Conservation (phyloP, 352 stramenopile genomes). For the Phytophthora vignae region DNA sequence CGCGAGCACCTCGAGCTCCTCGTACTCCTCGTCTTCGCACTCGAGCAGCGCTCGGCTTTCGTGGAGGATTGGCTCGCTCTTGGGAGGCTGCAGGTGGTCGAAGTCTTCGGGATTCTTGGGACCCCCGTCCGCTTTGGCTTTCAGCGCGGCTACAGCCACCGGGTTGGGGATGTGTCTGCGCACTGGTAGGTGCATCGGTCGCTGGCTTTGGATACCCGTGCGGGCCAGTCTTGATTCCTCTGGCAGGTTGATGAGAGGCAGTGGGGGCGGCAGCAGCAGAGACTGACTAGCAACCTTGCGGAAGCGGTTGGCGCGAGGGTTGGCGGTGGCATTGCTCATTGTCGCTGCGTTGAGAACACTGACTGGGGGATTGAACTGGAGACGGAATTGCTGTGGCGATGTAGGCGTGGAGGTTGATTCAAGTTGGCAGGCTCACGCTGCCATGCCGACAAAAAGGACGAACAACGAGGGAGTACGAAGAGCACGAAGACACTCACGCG, state of each 20-base stretch:
- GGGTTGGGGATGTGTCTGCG: slow-evolving; percentile 42
- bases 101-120: background rate
- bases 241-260: slow-evolving; percentile 67
- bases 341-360: background rate
- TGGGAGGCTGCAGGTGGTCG: slow-evolving; percentile 8
- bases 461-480: slow-evolving; percentile 1
- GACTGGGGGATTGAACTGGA: too few species aligned
- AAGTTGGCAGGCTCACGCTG: slow-evolving; percentile 11
- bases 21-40: slow-evolving; percentile 41
- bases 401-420: background rate
- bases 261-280: slow-evolving; percentile 58
- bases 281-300: slow-evolving; percentile 27
- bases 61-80: slow-evolving; percentile 54
- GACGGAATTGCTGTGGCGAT: too few species aligned
- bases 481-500: background rate
- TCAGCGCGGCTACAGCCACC: slow-evolving; percentile 12
- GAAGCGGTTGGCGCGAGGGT: slow-evolving; percentile 38
- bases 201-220: slow-evolving; percentile 49
- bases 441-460: slow-evolving; percentile 19
- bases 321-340: slow-evolving; percentile 24
- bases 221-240: slow-evolving; percentile 52
- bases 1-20: slow-evolving; percentile 34
- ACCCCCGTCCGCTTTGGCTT: background rate
- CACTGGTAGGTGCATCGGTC: slow-evolving; percentile 57
- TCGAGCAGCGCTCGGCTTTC: slow-evolving; percentile 55